Conservation (phyloP, 129 eudicot genomes). For the Solidago caesia region DNA sequence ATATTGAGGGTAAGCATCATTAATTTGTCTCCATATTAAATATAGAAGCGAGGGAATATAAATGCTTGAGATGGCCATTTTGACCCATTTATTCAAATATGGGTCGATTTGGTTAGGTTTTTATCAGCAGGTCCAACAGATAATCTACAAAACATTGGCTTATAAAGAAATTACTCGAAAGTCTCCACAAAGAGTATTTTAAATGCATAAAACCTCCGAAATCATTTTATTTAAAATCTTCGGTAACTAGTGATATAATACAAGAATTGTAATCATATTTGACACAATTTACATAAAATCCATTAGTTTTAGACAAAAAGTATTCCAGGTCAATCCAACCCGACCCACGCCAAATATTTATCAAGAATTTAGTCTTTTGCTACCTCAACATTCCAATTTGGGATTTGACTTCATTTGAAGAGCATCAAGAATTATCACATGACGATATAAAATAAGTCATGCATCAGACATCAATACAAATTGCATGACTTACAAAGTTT, state of each 20-base stretch:
- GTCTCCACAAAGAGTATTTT: not conserved
- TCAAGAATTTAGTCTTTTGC: not conserved
- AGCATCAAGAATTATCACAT: not conserved
- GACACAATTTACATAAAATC: not conserved
- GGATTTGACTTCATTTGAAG: too few species aligned
- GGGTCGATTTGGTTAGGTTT: not conserved
- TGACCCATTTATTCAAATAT: not conserved
- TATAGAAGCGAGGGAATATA: not conserved
- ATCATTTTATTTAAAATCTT: not conserved
- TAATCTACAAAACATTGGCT: not conserved
- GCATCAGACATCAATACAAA: conserved; percentile 1
- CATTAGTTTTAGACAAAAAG: not conserved
- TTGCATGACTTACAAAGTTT: conserved; percentile 57
- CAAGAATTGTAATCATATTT: not conserved
- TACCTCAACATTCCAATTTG: not conserved
- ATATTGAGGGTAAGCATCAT: conserved; percentile 13
- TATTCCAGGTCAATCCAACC: not conserved
- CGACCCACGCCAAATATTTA: not conserved
- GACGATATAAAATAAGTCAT: not conserved
- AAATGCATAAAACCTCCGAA: not conserved
- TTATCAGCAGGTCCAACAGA: not conserved
- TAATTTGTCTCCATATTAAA: not conserved
- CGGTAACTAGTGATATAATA: not conserved
- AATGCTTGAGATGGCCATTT: not conserved
- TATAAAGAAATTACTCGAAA: not conserved